Evolutionary conservation across 164 flowering plant species (phyloP).

Genomic region (Chimonanthus praecox): DNA sequence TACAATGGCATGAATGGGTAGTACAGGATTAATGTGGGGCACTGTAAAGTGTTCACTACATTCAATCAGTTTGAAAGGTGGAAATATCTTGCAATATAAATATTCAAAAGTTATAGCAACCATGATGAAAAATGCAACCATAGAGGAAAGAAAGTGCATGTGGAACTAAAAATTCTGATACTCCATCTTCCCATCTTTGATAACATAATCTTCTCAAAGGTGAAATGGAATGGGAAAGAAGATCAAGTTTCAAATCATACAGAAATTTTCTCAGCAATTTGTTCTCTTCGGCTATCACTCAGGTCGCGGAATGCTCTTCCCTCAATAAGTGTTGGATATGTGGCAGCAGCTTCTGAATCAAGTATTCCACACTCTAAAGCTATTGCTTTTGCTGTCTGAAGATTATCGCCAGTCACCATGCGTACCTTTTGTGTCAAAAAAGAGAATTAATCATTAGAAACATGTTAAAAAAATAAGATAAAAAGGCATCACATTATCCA

Average conservation of each 20-base stretch:
- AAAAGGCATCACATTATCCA: no score
- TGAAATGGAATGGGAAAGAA: background rate
- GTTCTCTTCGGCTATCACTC: constrained; percentile 48
- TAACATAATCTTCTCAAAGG: no score
- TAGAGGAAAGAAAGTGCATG: no score
- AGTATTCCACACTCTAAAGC: constrained; percentile 94
- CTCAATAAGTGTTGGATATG: constrained; percentile 69
- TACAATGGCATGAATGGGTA: no score
- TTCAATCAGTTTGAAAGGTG: no score
- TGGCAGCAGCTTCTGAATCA: constrained; percentile 46
- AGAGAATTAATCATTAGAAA: background rate
- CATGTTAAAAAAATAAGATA: background rate
- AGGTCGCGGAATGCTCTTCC: constrained; percentile 67
- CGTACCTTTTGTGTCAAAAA: constrained; percentile 49
- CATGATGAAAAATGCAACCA: no score
- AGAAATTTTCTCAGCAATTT: constrained; percentile 61
- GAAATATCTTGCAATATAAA: no score
- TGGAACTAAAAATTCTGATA: no score
- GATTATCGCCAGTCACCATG: constrained; percentile 96
- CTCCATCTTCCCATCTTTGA: no score
- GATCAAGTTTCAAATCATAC: constrained; percentile 31
- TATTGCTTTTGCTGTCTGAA: constrained; percentile 88
- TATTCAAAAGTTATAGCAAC: no score
- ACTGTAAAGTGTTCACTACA: no score
- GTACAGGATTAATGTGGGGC: no score